Evolutionary conservation across 257 asterid species (phyloP).

Genomic region (Nemophila menziesii): DNA sequence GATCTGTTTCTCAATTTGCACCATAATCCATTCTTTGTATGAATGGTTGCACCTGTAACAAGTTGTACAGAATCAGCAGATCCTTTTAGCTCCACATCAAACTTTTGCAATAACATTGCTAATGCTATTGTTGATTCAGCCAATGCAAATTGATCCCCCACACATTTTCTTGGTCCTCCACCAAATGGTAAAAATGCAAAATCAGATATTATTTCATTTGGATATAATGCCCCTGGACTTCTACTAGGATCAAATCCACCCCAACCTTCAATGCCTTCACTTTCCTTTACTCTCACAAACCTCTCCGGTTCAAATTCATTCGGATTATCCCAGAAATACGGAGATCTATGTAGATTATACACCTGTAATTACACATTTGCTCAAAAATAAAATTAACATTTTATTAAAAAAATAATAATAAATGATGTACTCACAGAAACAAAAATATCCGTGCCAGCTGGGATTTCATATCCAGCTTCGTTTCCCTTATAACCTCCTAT

Average conservation of each 20-base stretch:
- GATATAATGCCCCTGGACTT: constrained; percentile 93
- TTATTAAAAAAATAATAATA: not conserved
- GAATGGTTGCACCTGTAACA: constrained; percentile 92
- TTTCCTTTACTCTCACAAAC: constrained; percentile 41
- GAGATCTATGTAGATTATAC: constrained; percentile 95
- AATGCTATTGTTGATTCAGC: constrained; percentile 92
- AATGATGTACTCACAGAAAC: constrained; percentile 46
- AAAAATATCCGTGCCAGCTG: constrained; percentile 81
- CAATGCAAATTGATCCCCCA: constrained; percentile 93
- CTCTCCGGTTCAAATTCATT: constrained; percentile 88
- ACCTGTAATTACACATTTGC: constrained; percentile 33
- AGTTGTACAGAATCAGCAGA: constrained; percentile 67
- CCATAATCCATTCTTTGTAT: constrained; percentile 84
- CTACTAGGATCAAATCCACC: constrained; percentile 90
- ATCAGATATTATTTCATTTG: constrained; percentile 81
- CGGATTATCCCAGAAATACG: constrained; percentile 82
- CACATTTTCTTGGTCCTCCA: constrained; percentile 97
- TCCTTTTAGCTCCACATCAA: constrained; percentile 46
- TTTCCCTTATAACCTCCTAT: constrained; percentile 82
- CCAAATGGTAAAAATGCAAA: constrained; percentile 96
- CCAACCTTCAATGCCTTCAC: constrained; percentile 71
- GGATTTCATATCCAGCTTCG: constrained; percentile 59
- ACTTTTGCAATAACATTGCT: constrained; percentile 63
- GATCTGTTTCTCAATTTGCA: constrained; percentile 63
- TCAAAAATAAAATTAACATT: not conserved